Conservation (phyloP, 106 monocot genomes). For the Dendrobium nobile region DNA sequence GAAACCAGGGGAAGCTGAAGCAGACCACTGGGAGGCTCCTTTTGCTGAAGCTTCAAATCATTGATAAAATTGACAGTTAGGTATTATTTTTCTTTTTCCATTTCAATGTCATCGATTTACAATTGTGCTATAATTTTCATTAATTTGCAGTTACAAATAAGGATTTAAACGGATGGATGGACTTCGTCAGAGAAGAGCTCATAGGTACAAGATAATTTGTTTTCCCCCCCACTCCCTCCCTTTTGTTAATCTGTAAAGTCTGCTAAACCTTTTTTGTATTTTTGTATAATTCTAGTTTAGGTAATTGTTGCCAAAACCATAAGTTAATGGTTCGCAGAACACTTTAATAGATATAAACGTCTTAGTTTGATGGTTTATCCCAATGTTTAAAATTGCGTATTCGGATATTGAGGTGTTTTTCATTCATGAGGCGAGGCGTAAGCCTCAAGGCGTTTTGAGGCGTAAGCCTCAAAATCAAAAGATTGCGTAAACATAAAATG, state of each 20-base stretch:
- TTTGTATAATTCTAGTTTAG: neutral
- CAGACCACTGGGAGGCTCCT: constrained; percentile 31
- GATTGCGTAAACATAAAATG: too few species aligned
- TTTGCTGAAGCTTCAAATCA: constrained; percentile 10
- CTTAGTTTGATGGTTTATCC: neutral
- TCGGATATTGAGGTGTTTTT: too few species aligned
- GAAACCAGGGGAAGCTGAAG: constrained; percentile 25
- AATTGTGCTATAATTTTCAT: constrained; percentile 2
- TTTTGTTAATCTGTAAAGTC: neutral
- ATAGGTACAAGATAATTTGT: neutral
- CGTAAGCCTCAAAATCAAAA: too few species aligned
- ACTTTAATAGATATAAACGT: neutral
- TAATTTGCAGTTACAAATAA: neutral
- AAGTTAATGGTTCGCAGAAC: neutral
- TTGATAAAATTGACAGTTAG: constrained; percentile 2
- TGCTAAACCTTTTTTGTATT: neutral
- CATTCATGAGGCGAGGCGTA: too few species aligned
- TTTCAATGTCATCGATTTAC: neutral
- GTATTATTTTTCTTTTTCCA: neutral
- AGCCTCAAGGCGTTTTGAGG: too few species aligned
- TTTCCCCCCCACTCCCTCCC: neutral
- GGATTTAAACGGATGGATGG: neutral
- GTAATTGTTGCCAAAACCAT: neutral
- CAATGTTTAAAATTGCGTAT: too few species aligned
- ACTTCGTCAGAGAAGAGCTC: neutral